Evolutionary conservation across 2,329 filamentous ascomycete species (phyloP).

Genomic region (Madurella fahalii): DNA sequence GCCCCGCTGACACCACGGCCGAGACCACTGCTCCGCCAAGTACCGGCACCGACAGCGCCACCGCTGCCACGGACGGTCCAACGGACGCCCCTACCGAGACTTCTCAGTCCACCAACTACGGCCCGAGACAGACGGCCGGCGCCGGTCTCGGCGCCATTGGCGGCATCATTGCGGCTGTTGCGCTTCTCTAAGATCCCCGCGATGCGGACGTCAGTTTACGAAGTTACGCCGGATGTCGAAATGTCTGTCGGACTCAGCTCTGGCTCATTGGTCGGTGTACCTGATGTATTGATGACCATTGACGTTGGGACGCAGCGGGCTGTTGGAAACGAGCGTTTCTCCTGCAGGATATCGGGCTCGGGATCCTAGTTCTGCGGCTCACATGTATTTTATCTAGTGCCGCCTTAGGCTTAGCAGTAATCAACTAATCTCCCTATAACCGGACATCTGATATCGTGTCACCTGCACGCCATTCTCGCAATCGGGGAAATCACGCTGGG

Average conservation of each 20-base stretch:
- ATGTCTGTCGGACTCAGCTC: background rate
- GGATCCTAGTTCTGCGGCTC: background rate
- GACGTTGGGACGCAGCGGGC: background rate
- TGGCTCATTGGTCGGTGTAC: background rate
- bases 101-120: conserved; percentile 18
- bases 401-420: background rate
- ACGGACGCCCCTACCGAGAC: background rate
- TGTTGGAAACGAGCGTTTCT: background rate
- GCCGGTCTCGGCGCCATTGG: conserved; percentile 27
- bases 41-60: conserved; percentile 4
- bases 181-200: conserved; percentile 22
- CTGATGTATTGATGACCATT: background rate
- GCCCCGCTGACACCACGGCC: conserved; percentile 1
- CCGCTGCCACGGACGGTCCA: conserved; percentile 2
- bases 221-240: background rate
- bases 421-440: background rate
- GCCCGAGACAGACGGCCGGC: conserved; percentile 24
- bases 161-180: conserved; percentile 26
- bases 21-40: conserved; percentile 14
- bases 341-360: background rate
- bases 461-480: too few relatives aligned
- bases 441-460: too few relatives aligned
- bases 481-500: too few relatives aligned
- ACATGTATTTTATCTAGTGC: background rate
- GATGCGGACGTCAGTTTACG: background rate